A percentile compares a stretch with the other conserved stretches of the same genome.
Evolutionary conservation across 2,329 filamentous ascomycete species (phyloP).

Genomic region (Fragosphaeria purpurea): DNA sequence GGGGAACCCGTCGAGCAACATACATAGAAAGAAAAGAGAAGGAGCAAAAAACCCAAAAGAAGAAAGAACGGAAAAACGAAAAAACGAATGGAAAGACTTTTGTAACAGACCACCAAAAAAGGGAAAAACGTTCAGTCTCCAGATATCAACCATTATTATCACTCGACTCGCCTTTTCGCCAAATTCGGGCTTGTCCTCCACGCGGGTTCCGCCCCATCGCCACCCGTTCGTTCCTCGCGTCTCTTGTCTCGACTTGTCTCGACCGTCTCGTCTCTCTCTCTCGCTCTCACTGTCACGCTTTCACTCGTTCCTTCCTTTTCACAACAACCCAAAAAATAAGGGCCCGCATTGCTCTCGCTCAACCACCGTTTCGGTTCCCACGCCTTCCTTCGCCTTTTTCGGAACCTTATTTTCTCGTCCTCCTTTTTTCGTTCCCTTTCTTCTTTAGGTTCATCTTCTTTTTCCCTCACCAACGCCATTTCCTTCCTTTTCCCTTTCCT

Average conservation of each 20-base stretch:
- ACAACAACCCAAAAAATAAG: background rate
- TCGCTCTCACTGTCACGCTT: background rate
- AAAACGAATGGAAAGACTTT: too few species aligned
- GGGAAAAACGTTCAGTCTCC: too few species aligned
- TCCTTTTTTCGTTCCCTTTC: constrained; percentile 4
- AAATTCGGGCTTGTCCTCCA: too few species aligned
- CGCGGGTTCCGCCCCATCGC: too few species aligned
- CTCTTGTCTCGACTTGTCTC: background rate
- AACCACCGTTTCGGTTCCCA: background rate
- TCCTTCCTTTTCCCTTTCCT: background rate
- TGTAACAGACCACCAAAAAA: too few species aligned
- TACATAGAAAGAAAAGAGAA: too few species aligned
- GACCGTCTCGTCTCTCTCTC: background rate
- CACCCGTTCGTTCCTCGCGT: background rate
- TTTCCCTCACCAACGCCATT: constrained; percentile 1
- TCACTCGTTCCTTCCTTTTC: background rate
- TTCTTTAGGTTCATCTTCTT: background rate
- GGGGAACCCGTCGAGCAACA: too few species aligned
- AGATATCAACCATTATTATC: too few species aligned
- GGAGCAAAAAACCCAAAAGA: too few species aligned
- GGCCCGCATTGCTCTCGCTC: too few species aligned
- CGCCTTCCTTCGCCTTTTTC: background rate
- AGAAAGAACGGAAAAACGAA: too few species aligned
- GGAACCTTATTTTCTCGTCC: background rate
- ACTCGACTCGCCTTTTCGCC: too few species aligned